Evolutionary conservation across 1,284 basidiomycete genomes (phyloP).

Genomic region (Heterobasidion occidentale): DNA sequence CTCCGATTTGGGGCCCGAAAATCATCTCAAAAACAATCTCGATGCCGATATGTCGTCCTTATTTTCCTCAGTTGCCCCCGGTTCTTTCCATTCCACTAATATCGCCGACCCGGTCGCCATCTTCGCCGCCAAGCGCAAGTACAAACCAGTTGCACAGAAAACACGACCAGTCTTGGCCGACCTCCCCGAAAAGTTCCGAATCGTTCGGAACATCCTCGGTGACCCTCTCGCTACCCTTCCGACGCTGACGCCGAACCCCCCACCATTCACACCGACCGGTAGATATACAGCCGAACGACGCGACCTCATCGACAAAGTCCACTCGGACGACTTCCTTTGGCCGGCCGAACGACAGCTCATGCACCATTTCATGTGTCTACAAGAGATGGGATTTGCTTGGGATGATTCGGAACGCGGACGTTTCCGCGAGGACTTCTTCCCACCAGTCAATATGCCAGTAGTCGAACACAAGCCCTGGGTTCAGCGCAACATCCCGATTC

Average conservation of each 20-base stretch:
- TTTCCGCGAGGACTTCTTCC: not conserved
- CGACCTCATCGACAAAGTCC: not conserved
- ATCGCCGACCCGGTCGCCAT: not conserved
- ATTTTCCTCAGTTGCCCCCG: not conserved
- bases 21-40: too few relatives aligned
- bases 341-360: not conserved
- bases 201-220: not conserved
- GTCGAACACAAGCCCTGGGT: not conserved
- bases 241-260: not conserved
- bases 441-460: not conserved
- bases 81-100: not conserved
- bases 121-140: not conserved
- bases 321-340: conserved; percentile 5
- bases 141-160: not conserved
- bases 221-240: not conserved
- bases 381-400: not conserved
- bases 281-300: not conserved
- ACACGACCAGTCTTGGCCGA: not conserved
- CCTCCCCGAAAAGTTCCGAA: not conserved
- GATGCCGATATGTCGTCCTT: not conserved
- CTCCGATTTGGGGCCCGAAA: not conserved
- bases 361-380: not conserved
- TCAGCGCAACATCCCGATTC: not conserved
- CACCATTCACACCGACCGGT: not conserved
- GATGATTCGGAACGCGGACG: not conserved